Evolutionary conservation across 2,329 filamentous ascomycete genomes (phyloP), one percentile per base, ranked within the genome.

Genomic region (Penicillium expansum): DNA sequence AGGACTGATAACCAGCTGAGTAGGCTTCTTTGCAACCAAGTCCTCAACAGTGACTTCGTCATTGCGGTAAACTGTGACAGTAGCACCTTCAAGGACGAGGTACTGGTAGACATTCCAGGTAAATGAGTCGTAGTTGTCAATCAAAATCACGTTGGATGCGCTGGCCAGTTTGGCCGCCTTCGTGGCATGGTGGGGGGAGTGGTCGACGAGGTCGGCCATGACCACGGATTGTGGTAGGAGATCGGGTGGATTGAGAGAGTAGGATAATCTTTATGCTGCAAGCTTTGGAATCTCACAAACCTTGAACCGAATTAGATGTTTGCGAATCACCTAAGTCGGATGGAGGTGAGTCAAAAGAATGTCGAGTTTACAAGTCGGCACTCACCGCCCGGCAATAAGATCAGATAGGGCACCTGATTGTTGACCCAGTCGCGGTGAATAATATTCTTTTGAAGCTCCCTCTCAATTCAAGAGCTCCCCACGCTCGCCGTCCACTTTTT

Each of bases 91-190:
- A n/a, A 99, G 86, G 7, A 93, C 89, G 1, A 99, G 86, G 70
- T 99, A 99, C 76, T 99, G 95, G 75, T 97, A 99, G 57, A 99
- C 91, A 71, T 99, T 99, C 91, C 92, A 99, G 57, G 93, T 97
- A 75, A 99, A 99, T 4, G 94, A 97, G 76, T 99, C 94, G 76
- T 97, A 99, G 77, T 99, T 99, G 81, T 99, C 94, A 69, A 99
- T 97, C 62, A 99, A 83, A 61, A 99, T 84, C 57, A 99, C 83
- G 76, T 97, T 97, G 56, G 89, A 90, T 27, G 94, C 94, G 49
- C 87, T 92, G 24, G 88, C 74, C 52, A 97, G 81, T 35, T 87
- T 86, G 51, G 86, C 80, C 30, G 87, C 87, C 51, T 89, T 87
- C 62, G 88, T 83, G 58, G 91, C 90, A 75, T 96, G 87, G 68